phyloP scores from a whole-genome alignment of 1,284 basidiomycete species.

The Termitomyces sp. region DNA sequence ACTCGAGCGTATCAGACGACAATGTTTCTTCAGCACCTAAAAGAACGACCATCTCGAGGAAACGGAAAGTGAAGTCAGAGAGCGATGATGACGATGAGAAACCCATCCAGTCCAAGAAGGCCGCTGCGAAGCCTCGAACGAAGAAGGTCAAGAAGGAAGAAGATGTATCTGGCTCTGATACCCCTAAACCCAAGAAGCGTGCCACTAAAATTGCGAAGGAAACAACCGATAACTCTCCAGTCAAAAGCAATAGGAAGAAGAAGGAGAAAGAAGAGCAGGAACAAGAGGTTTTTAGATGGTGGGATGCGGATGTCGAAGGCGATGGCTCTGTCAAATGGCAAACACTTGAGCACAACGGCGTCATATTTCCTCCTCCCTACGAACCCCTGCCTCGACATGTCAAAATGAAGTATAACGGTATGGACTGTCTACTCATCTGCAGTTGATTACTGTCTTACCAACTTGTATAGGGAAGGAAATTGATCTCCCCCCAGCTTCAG shows the following conservation, averaged over 20 bases:
- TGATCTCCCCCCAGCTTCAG: slow-evolving; percentile 78
- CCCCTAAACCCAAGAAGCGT: slow-evolving; percentile 31
- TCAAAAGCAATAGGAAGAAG: slow-evolving; percentile 42
- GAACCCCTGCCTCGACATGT: slow-evolving; percentile 79
- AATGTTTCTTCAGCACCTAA: slow-evolving; percentile 39
- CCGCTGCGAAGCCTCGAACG: slow-evolving; percentile 28
- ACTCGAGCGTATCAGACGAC: slow-evolving; percentile 32
- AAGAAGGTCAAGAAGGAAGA: slow-evolving; percentile 33
- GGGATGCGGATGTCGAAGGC: slow-evolving; percentile 68
- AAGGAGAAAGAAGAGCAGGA: slow-evolving; percentile 61
- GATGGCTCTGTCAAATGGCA: slow-evolving; percentile 88
- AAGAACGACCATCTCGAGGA: slow-evolving; percentile 39
- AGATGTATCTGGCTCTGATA: slow-evolving; percentile 21
- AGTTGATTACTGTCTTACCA: slow-evolving; percentile 14
- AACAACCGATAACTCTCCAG: slow-evolving; percentile 31
- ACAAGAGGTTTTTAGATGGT: slow-evolving; percentile 73
- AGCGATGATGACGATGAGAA: slow-evolving; percentile 43
- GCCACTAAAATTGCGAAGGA: slow-evolving; percentile 35
- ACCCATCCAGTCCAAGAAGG: slow-evolving; percentile 42
- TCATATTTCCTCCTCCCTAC: slow-evolving; percentile 95
- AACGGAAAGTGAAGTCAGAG: slow-evolving; percentile 53
- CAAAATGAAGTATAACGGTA: slow-evolving; percentile 96
- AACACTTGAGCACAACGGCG: slow-evolving; percentile 90
- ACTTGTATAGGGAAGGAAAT: slow-evolving; percentile 63
- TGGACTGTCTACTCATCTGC: slow-evolving; percentile 14